phyloP scores from a whole-genome alignment of 1,284 basidiomycete species.

The Tilletia indica region DNA sequence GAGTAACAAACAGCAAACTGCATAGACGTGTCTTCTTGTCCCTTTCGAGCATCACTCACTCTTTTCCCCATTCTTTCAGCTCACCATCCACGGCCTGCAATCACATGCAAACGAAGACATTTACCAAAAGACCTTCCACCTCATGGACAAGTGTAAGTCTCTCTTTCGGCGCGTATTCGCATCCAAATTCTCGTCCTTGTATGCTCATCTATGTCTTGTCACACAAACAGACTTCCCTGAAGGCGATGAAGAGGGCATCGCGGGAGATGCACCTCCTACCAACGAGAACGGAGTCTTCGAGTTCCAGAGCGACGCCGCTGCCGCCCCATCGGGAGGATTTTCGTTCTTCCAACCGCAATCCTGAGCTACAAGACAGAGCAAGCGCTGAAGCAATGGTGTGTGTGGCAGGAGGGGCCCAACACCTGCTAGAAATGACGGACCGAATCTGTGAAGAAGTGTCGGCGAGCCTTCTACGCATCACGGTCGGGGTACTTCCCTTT shows the following conservation, averaged over 20 bases:
- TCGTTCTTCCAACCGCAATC: constrained; percentile 8
- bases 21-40: constrained; percentile 8
- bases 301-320: constrained; percentile 60
- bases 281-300: constrained; percentile 83
- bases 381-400: too few species aligned
- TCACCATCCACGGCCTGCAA: constrained; percentile 96
- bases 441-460: too few species aligned
- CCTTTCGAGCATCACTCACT: not conserved
- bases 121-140: constrained; percentile 99
- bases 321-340: constrained; percentile 25
- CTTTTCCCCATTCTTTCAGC: not conserved
- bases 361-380: too few species aligned
- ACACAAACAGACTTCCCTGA: constrained; percentile 49
- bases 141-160: constrained; percentile 59
- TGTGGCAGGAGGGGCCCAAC: too few species aligned
- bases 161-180: constrained; percentile 55
- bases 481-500: too few species aligned
- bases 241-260: constrained; percentile 61
- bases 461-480: too few species aligned
- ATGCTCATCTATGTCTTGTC: not conserved
- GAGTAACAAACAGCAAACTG: not conserved
- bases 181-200: constrained; percentile 23
- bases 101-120: constrained; percentile 99
- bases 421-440: too few species aligned
- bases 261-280: constrained; percentile 74